phyloP scores from a whole-genome alignment of 2,329 filamentous ascomycete species.

The Fusarium sp. region DNA sequence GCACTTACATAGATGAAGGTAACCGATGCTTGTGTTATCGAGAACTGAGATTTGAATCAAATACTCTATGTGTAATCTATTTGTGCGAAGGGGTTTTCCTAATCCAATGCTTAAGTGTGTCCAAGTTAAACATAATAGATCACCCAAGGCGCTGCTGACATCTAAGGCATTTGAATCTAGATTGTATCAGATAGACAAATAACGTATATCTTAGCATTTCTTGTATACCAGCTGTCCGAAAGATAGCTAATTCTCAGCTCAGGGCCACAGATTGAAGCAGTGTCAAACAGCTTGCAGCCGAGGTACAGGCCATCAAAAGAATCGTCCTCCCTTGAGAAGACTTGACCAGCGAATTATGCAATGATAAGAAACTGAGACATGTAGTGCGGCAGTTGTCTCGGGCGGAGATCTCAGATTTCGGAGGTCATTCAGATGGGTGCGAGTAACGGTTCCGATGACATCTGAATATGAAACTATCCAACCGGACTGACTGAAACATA shows the following conservation, averaged over 20 bases:
- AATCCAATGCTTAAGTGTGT: too few species aligned
- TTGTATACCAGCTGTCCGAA: background rate
- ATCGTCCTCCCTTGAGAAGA: background rate
- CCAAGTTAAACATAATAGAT: too few species aligned
- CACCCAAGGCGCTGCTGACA: too few species aligned
- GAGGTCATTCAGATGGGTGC: constrained; percentile 11
- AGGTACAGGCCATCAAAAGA: background rate
- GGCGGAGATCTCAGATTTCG: constrained; percentile 34
- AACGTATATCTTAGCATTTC: too few species aligned
- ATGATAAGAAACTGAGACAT: constrained; percentile 23
- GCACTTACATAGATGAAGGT: too few species aligned
- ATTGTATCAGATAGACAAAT: too few species aligned
- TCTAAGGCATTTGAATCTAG: too few species aligned
- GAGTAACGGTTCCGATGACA: constrained; percentile 8
- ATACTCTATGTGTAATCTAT: too few species aligned
- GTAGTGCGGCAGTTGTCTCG: constrained; percentile 23
- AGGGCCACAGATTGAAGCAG: background rate
- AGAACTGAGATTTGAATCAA: too few species aligned
- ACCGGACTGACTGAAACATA: background rate
- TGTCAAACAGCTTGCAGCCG: background rate
- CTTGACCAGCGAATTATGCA: background rate
- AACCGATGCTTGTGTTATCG: too few species aligned
- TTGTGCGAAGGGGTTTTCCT: too few species aligned
- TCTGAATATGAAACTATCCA: background rate
- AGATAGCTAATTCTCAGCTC: background rate